These are phyloP conservation scores for Arthrobotrys sinensis DNA, from an alignment of 2,329 filamentous ascomycete species.

Conservation along the genomic window DNA sequence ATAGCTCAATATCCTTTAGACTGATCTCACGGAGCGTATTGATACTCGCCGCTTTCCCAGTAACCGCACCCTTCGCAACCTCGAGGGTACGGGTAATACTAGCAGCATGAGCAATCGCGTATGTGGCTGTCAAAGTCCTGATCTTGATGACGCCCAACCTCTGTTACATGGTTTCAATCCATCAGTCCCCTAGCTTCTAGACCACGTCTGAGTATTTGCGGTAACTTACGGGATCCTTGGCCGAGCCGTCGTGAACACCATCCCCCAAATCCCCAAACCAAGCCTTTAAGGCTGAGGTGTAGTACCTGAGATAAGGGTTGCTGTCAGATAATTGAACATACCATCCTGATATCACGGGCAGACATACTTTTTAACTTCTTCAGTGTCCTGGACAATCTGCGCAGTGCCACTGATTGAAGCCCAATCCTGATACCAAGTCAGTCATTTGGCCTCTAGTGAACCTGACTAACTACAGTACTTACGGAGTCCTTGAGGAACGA, in stretches of 20 bases:
- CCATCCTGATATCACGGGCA: not conserved
- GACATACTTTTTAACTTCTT: constrained; percentile 75
- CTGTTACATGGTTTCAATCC: constrained; percentile 1
- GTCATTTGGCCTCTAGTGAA: constrained; percentile 4
- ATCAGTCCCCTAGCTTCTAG: not conserved
- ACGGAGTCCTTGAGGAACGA: constrained; percentile 77
- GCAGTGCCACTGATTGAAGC: constrained; percentile 85
- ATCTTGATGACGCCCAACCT: constrained; percentile 86
- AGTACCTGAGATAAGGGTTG: constrained; percentile 69
- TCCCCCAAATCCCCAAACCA: constrained; percentile 91
- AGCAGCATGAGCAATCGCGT: constrained; percentile 75
- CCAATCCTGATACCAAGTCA: constrained; percentile 79
- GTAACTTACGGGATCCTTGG: constrained; percentile 76
- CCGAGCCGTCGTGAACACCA: constrained; percentile 84
- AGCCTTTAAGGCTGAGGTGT: constrained; percentile 80
- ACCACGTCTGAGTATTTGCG: not conserved
- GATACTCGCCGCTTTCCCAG: constrained; percentile 78
- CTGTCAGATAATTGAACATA: no score
- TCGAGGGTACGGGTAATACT: constrained; percentile 77
- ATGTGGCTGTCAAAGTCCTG: constrained; percentile 80
- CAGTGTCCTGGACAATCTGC: constrained; percentile 78
- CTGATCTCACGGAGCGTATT: constrained; percentile 84
- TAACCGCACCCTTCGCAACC: constrained; percentile 81
- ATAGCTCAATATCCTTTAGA: constrained; percentile 77
- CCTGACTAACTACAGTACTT: not conserved